Evolutionary conservation across 2,329 filamentous ascomycete genomes (phyloP), one percentile per base, ranked within the genome.

Genomic region (Corniculantispora saksenae): DNA sequence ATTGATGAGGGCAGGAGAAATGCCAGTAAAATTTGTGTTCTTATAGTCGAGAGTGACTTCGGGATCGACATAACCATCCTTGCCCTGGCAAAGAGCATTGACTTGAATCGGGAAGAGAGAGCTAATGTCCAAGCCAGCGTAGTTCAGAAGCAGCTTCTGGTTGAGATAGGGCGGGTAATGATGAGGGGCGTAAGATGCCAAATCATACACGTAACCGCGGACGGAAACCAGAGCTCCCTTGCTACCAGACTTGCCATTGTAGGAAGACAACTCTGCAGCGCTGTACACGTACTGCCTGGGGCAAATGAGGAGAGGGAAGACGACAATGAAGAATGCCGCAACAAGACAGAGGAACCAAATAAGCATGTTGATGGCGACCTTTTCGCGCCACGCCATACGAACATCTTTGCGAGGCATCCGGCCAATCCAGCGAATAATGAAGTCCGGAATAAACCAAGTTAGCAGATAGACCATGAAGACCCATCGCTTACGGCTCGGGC

Each of bases 291-390:
- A 81, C 75, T 99, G 95, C 23, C 84, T 94, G 0, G 95, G 95
- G 78, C 95, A 99, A 72, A 99, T 93, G 68, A 98, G 80, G 70
- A 84, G 81, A 1, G 96, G 96, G 74, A 99, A 96, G 63, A 89
- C 84, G 67, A 98, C 85, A 73, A 98, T 93, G 83, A 99, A 91
- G 82, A 99, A 99, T 64, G 91, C 86, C 32, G 92, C 88, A 57
- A 91, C 78, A 19, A 80, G 81, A 79, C 94, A 98, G 75, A 85
- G 87, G 65, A 94, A 81, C 95, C 96, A 99, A 75, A 99, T 99
- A 74, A 98, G 85, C 76, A 99, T 84, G 82, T 99, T 99, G 84
- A 99, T 99, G 62, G 95, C 94, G 66, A 99, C 77, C 83, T 99
- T 99, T 77, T 99, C 95, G 74, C 95, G 86, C 95, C 95, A 99